phyloP scores from a whole-genome alignment of 2,329 filamentous ascomycete species.

The Apiospora pterosperma region DNA sequence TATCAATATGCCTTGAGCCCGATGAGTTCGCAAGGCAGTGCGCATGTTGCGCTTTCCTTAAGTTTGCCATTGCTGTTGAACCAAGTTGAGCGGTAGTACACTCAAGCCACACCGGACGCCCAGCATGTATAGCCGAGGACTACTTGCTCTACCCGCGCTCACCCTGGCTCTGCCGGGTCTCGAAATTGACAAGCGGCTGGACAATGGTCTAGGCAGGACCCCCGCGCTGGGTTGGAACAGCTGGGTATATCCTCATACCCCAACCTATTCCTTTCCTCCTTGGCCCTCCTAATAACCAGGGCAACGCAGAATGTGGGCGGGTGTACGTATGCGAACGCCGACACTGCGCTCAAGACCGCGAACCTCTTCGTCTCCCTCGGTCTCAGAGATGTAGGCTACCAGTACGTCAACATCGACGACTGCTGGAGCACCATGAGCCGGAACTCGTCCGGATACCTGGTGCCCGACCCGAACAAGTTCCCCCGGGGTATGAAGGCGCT shows the following conservation, averaged over 20 bases:
- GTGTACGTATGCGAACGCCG: not conserved
- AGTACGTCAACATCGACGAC: constrained; percentile 17
- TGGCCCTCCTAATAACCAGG: not conserved
- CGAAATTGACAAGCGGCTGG: constrained; percentile 6
- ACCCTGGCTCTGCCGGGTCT: not conserved
- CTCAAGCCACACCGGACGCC: not conserved
- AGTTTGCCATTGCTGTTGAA: not conserved
- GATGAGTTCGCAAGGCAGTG: not conserved
- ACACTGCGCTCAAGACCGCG: constrained; percentile 1
- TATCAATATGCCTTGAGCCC: not conserved
- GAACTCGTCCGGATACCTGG: not conserved
- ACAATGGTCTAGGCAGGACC: constrained; percentile 15
- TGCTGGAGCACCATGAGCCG: constrained; percentile 11
- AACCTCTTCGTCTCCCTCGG: constrained; percentile 7
- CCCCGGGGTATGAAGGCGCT: constrained; percentile 33
- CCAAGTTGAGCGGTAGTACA: not conserved
- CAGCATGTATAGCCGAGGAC: not conserved
- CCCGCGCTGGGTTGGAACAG: constrained; percentile 16
- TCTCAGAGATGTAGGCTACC: constrained; percentile 13
- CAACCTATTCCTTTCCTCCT: not conserved
- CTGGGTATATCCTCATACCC: constrained; percentile 7
- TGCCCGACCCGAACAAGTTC: constrained; percentile 23
- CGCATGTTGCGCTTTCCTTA: not conserved
- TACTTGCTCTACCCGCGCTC: not conserved
- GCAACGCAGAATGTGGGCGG: not conserved